phyloP scores from a whole-genome alignment of 768 basidiomycete genomes.

The Hebeloma cylindrosporum region DNA sequence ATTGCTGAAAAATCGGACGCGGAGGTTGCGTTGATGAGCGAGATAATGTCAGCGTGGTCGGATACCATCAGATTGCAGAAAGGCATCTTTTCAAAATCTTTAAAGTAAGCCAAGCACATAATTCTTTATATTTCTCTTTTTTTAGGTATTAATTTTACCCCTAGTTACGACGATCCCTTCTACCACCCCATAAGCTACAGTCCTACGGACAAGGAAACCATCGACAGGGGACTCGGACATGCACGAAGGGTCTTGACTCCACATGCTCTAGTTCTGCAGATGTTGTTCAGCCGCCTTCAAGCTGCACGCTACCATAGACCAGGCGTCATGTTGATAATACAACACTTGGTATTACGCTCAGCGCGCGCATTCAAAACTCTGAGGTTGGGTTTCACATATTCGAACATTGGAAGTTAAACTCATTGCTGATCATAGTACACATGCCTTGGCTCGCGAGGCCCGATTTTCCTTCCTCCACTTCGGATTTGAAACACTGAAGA shows the following conservation, averaged over 20 bases:
- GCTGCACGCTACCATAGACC: conserved; percentile 87
- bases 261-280: conserved; percentile 80
- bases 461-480: conserved; percentile 91
- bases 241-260: conserved; percentile 80
- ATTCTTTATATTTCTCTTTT: conserved; percentile 2
- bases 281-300: conserved; percentile 90
- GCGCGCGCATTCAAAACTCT: conserved; percentile 64
- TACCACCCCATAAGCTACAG: conserved; percentile 82
- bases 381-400: conserved; percentile 70
- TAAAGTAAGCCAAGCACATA: conserved; percentile 56
- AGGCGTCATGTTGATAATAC: conserved; percentile 81
- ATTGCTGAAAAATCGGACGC: conserved; percentile 80
- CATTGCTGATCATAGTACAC: conserved; percentile 60
- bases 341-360: conserved; percentile 83
- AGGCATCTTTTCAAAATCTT: conserved; percentile 78
- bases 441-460: conserved; percentile 86
- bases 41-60: conserved; percentile 87
- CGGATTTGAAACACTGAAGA: conserved; percentile 88
- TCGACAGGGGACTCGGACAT: conserved; percentile 67
- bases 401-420: too few species aligned
- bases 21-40: conserved; percentile 82
- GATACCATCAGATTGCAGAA: conserved; percentile 72
- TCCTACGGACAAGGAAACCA: conserved; percentile 83
- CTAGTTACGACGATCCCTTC: conserved; percentile 90
- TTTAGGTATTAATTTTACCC: too few species aligned